These are phyloP conservation scores for Stentor roeselii DNA, from an alignment of 73 alveolate genomes.

Conservation along the genomic window DNA sequence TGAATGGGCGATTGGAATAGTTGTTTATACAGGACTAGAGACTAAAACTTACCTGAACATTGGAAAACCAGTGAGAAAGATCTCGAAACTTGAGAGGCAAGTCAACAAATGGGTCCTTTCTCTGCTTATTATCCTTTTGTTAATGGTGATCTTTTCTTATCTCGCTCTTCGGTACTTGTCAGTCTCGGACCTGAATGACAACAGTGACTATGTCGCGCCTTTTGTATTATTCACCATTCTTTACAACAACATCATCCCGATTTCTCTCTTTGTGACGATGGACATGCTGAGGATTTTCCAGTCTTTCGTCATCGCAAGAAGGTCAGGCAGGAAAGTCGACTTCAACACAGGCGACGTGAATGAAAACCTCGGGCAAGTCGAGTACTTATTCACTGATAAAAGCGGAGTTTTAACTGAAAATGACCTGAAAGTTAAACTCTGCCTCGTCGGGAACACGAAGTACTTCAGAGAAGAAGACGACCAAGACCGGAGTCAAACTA, in stretches of 20 bases:
- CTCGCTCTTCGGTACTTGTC: neutral
- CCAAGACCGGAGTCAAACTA: no score
- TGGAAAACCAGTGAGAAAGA: neutral
- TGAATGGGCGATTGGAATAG: slow-evolving; percentile 2
- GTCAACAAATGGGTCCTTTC: neutral
- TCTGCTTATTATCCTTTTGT: neutral
- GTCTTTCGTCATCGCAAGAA: slow-evolving; percentile 60
- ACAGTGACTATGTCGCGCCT: no score
- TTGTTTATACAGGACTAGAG: slow-evolving; percentile 61
- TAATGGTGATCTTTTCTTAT: neutral
- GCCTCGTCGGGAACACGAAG: no score
- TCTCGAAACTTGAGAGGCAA: neutral
- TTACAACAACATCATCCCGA: no score
- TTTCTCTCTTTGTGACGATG: slow-evolving; percentile 68
- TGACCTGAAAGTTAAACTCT: no score
- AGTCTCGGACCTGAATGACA: slow-evolving; percentile 52
- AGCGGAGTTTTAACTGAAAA: no score
- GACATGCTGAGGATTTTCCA: slow-evolving; percentile 67
- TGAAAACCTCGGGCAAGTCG: no score
- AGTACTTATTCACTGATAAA: no score
- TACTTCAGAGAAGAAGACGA: no score
- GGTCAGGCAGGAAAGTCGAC: slow-evolving; percentile 55
- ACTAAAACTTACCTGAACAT: slow-evolving; percentile 74
- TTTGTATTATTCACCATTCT: no score
- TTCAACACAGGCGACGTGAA: slow-evolving; percentile 71